Evolutionary conservation across 2,329 filamentous ascomycete species (phyloP), one percentile per base, ranked within the genome.

Genomic region (Ambrosiella cleistominuta): DNA sequence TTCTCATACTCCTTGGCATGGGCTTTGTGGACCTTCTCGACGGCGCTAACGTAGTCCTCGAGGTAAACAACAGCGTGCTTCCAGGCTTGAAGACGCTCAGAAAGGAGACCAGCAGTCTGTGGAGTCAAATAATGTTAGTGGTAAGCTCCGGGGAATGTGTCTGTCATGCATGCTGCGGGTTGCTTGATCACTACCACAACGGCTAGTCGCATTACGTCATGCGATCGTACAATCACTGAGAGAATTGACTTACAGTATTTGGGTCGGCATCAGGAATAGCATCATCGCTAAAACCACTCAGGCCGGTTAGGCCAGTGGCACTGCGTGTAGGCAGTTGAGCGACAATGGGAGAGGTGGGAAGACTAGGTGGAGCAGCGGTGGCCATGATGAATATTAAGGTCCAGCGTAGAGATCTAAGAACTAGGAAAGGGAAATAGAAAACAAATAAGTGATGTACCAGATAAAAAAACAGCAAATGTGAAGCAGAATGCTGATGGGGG

Each of bases 1-100:
- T 87, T 91, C 74, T 97, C 90, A 66, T 95, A 95, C 70, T 97
- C 91, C 74, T 95, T 97, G 57, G 88, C 82, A 64, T 95, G 85
- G 9, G 80, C 78, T 67, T 83, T 85, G 67, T 96, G 85, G 60
- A 88, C 76, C 76, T 91, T 96, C 70, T 95, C 89, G 2, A 89
- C 87, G 6, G 86, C 83, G 37, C 74, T 75, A 66, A 97, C 77
- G 69, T 96, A 98, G 56, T 95, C 88, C 71, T 97, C 89, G 53
- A 98, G 77, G 67, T 95, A 91, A 59, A 77, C 87, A 62, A 89
- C 87, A 61, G 90, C 88, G 69, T 97, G 91, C 70, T 96, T 97
- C 89, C 89, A 98, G 52, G 93, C 93, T 66, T 87, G 85, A 61
- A 98, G 77, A 63, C 93, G 82, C 74, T 97, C 88, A 58, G 84